phyloP scores from a whole-genome alignment of 768 basidiomycete genomes.

The Collybiopsis confluens region DNA sequence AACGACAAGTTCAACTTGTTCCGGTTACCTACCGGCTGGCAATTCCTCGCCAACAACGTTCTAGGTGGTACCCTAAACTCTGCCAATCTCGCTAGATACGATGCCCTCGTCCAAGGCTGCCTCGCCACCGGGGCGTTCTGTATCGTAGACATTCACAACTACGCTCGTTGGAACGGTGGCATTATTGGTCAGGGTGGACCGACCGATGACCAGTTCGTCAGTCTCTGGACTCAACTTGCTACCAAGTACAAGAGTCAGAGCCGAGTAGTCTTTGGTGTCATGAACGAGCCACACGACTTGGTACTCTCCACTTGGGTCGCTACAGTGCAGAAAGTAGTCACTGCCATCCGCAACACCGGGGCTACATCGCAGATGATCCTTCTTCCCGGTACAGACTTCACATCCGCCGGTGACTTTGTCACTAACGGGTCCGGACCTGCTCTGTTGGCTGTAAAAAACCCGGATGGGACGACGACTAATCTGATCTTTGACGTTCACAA shows the following conservation, averaged over 20 bases:
- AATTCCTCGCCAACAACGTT: too few relatives aligned
- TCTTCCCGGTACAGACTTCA: slow-evolving; percentile 39
- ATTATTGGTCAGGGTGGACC: slow-evolving; percentile 60
- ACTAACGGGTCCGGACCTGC: slow-evolving; percentile 44
- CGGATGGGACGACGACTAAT: slow-evolving; percentile 34
- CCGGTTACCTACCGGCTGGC: too few relatives aligned
- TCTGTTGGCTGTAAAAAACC: slow-evolving; percentile 37
- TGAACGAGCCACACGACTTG: slow-evolving; percentile 63
- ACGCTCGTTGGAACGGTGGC: slow-evolving; percentile 52
- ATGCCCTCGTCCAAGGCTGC: too few relatives aligned
- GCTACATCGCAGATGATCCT: slow-evolving; percentile 54
- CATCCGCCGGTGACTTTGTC: slow-evolving; percentile 28
- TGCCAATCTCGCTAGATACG: too few relatives aligned
- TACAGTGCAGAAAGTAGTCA: slow-evolving; percentile 51
- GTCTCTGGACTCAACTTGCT: slow-evolving; percentile 51
- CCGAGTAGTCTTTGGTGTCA: slow-evolving; percentile 34
- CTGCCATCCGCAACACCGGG: slow-evolving; percentile 53
- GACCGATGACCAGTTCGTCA: slow-evolving; percentile 44
- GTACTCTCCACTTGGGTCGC: slow-evolving; percentile 39
- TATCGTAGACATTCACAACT: too few relatives aligned
- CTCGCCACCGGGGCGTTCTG: too few relatives aligned
- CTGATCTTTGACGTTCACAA: slow-evolving; percentile 61
- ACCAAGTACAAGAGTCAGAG: slow-evolving; percentile 37
- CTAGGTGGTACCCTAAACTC: too few relatives aligned
- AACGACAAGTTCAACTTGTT: too few relatives aligned